Percentiles rank a stretch among this genome's conserved stretches.
These are phyloP conservation scores for Aureobasidium melanogenum DNA, from an alignment of 2,329 filamentous ascomycete genomes.

Conservation along the genomic window DNA sequence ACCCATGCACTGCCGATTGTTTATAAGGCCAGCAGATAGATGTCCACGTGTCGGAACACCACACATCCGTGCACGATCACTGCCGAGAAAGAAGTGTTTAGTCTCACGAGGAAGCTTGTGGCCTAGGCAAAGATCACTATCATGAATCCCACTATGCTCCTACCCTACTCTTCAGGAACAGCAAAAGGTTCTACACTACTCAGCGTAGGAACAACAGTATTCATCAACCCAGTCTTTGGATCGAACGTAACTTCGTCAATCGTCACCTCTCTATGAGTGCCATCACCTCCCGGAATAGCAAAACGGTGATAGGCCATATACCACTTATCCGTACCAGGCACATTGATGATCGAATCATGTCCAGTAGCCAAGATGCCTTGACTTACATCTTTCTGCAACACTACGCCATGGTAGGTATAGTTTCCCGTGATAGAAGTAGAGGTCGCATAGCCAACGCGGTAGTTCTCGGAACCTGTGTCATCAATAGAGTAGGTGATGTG, in stretches of 20 bases:
- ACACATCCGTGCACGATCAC: no score
- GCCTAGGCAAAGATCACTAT: no score
- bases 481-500: constrained; percentile 43
- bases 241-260: constrained; percentile 36
- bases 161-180: neutral
- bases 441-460: constrained; percentile 41
- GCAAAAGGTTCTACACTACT: constrained; percentile 17
- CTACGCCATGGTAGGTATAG: constrained; percentile 37
- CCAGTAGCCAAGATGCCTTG: constrained; percentile 39
- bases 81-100: no score
- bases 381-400: constrained; percentile 34
- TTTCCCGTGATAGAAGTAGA: constrained; percentile 31
- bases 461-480: constrained; percentile 39
- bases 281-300: constrained; percentile 37
- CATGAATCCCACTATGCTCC: no score
- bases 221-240: constrained; percentile 28
- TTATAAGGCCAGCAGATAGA: neutral
- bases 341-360: constrained; percentile 38
- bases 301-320: constrained; percentile 44
- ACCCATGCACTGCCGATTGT: neutral
- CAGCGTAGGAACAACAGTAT: constrained; percentile 30
- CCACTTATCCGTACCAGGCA: constrained; percentile 42
- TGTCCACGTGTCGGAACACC: neutral
- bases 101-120: no score
- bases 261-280: constrained; percentile 35